phyloP scores from a whole-genome alignment of 1,139 yeast species.

The Saccharomyces hybrid region DNA sequence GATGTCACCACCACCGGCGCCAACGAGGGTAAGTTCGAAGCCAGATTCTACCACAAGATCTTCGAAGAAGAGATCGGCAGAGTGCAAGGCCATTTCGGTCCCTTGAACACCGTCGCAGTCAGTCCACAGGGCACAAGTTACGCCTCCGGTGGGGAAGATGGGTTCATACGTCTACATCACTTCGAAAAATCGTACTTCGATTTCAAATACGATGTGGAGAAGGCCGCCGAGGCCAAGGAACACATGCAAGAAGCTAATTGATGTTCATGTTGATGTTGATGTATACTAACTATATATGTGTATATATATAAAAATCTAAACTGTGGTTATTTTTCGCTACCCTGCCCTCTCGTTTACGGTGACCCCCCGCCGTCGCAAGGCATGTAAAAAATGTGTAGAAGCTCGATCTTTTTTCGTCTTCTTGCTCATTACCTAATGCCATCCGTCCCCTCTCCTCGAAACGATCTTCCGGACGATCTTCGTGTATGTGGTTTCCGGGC shows the following conservation, averaged over 20 bases:
- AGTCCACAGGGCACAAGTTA: constrained; percentile 92
- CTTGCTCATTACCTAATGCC: too few species aligned
- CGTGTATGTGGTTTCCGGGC: not conserved
- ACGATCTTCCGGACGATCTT: not conserved
- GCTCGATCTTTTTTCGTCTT: too few species aligned
- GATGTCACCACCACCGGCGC: constrained; percentile 95
- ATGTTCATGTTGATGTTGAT: constrained; percentile 1
- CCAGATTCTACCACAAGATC: constrained; percentile 90
- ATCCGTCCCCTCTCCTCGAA: too few species aligned
- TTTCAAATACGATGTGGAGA: constrained; percentile 85
- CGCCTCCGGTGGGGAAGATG: constrained; percentile 98
- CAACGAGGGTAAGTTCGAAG: constrained; percentile 93
- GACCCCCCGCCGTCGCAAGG: too few species aligned
- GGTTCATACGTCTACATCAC: constrained; percentile 87
- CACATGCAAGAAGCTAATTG: constrained; percentile 20
- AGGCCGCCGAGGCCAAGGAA: constrained; percentile 49
- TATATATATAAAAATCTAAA: not conserved
- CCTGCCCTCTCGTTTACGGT: not conserved
- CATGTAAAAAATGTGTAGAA: too few species aligned
- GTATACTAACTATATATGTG: constrained; percentile 4
- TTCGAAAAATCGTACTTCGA: constrained; percentile 90
- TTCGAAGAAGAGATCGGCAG: constrained; percentile 95
- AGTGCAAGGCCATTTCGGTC: constrained; percentile 98
- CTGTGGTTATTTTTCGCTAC: not conserved
- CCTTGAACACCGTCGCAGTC: constrained; percentile 84